A percentile compares a stretch with the other conserved stretches of the same genome.
These are phyloP conservation scores for Quercus parvula DNA, from an alignment of 306 rosid genomes.

Conservation along the genomic window DNA sequence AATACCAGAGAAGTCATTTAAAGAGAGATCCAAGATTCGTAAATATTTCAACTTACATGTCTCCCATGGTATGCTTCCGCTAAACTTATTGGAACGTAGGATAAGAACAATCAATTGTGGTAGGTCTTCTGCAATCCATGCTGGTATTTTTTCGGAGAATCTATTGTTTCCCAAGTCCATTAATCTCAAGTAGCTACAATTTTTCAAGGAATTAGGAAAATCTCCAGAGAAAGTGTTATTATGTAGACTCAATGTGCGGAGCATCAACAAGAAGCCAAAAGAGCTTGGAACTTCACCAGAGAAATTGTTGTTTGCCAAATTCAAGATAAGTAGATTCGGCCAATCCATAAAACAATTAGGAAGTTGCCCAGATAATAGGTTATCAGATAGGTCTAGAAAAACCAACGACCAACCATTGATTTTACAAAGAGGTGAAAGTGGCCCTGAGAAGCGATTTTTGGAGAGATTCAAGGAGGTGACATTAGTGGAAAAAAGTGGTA, in stretches of 20 bases:
- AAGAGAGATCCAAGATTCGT: slow-evolving; percentile 13
- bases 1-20: background rate
- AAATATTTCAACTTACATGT: background rate
- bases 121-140: slow-evolving; percentile 8
- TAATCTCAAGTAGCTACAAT: background rate
- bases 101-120: slow-evolving; percentile 10
- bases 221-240: background rate
- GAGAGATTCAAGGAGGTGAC: background rate
- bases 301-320: slow-evolving; percentile 1
- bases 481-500: background rate
- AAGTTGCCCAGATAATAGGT: background rate
- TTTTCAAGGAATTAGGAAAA: background rate
- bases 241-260: background rate
- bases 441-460: background rate
- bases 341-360: background rate
- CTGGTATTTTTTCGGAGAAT: slow-evolving; percentile 24
- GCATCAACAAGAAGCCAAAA: background rate
- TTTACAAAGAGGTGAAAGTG: background rate
- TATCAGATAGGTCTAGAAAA: background rate
- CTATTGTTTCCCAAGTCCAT: slow-evolving; percentile 29
- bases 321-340: background rate
- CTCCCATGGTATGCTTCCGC: slow-evolving; percentile 13
- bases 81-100: slow-evolving; percentile 3
- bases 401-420: background rate
- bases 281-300: slow-evolving; percentile 1